A percentile compares a stretch with the other conserved stretches of the same genome.
phyloP scores from a whole-genome alignment of 2,329 filamentous ascomycete species.

The Scopulariopsis brevicaulis region DNA sequence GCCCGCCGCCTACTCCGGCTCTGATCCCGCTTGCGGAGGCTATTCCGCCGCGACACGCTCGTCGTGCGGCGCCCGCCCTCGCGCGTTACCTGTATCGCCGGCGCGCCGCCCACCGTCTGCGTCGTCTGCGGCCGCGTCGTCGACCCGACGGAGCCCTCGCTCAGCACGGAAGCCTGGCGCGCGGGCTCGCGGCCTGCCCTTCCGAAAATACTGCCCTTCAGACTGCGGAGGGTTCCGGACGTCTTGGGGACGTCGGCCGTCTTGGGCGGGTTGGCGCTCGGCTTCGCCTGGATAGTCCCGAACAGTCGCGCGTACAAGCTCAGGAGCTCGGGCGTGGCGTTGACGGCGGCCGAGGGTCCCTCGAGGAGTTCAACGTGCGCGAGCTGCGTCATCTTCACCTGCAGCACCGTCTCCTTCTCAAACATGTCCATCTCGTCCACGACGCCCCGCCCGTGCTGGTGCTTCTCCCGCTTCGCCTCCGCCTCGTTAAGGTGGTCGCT shows the following conservation, averaged over 20 bases:
- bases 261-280: constrained; percentile 25
- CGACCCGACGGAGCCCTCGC: not conserved
- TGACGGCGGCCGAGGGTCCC: constrained; percentile 75
- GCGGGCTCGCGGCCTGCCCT: constrained; percentile 14
- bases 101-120: constrained; percentile 31
- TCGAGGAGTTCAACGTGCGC: constrained; percentile 73
- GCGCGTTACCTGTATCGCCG: constrained; percentile 67
- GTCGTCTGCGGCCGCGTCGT: constrained; percentile 20
- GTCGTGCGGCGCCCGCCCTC: constrained; percentile 38
- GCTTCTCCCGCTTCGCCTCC: constrained; percentile 16
- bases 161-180: constrained; percentile 19
- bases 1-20: constrained; percentile 32
- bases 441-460: constrained; percentile 19
- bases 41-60: constrained; percentile 32
- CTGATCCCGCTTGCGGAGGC: constrained; percentile 8
- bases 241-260: constrained; percentile 51
- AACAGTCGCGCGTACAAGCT: constrained; percentile 75
- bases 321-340: constrained; percentile 76
- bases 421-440: constrained; percentile 72
- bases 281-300: constrained; percentile 38
- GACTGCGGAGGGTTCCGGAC: constrained; percentile 58
- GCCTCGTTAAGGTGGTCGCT: constrained; percentile 57
- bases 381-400: constrained; percentile 92
- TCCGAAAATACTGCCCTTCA: constrained; percentile 69
- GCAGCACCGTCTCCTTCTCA: constrained; percentile 80